Evolutionary conservation across 192 early-diverging fungal genomes (phyloP), one percentile per base, ranked within the genome.

Genomic region (Dispira simplex): DNA sequence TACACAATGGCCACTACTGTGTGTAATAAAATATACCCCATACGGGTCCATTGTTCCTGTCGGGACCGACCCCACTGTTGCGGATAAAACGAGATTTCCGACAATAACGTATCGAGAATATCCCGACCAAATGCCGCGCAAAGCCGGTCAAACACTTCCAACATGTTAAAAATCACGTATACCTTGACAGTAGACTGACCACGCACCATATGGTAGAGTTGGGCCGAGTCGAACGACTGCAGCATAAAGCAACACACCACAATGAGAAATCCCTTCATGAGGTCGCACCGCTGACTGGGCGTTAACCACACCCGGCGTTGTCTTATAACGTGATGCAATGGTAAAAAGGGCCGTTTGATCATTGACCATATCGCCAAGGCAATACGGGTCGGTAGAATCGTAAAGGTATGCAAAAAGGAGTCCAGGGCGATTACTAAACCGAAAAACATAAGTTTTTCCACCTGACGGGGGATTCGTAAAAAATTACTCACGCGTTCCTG

Each of bases 101-200:
- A 91, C 65, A 94, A 95, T 18, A 99, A 75, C 12, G 95, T 92
- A 65, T 95, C 93, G 52, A 99, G 70, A 43, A 94, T 91, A 70
- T 98, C 97, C 58, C 90, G 86, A 8, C 95, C 93, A 70, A 98
- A 90, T 0, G 93, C 91, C 44, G 86, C 86, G 67, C 90, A 90
- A 4, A 99, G 80, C 52, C 90, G 85, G 73, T 99, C 97, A 65
- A 89, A 90, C 44, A 93, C 87, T 71, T 99, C 97, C 51, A 99
- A 77, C 32, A 87, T 81, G 67, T 95, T 97, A 67, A 93, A 98
- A 44, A 99, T 96, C 53, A 97, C 91, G 59, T 97, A 97, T 43
- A 99, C 81, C 73, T 99, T 99, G 68, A 99, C 87, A 18, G 87
- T 85, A 56, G 90, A 84, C 72, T 99, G 97, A 10, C 93, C 97